These are phyloP conservation scores for Globisporangium paddicum DNA, from an alignment of 352 stramenopile genomes.

Conservation along the genomic window DNA sequence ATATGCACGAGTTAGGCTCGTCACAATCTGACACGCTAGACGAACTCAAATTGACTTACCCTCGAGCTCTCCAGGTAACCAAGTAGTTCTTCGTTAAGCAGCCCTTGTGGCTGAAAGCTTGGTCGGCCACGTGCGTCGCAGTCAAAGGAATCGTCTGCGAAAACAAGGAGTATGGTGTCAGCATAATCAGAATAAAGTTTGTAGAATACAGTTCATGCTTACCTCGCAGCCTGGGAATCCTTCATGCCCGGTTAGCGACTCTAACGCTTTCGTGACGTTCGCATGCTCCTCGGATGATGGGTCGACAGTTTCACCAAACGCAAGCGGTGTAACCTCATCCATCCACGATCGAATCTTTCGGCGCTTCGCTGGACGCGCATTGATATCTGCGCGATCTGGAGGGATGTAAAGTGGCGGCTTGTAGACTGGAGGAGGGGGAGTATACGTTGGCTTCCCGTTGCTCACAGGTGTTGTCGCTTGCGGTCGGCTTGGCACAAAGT, in stretches of 20 bases:
- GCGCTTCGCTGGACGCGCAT: slow-evolving; percentile 53
- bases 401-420: slow-evolving; percentile 71
- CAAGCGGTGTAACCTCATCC: slow-evolving; percentile 65
- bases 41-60: slow-evolving; percentile 28
- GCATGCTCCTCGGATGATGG: slow-evolving; percentile 62
- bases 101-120: slow-evolving; percentile 64
- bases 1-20: slow-evolving; percentile 3
- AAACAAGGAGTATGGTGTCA: background rate
- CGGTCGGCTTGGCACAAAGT: slow-evolving; percentile 3
- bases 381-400: slow-evolving; percentile 46
- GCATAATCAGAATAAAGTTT: background rate
- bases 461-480: slow-evolving; percentile 19
- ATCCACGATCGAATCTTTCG: slow-evolving; percentile 87
- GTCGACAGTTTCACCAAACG: slow-evolving; percentile 55
- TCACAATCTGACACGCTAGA: background rate
- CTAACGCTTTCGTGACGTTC: slow-evolving; percentile 41
- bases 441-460: slow-evolving; percentile 21
- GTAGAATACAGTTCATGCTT: slow-evolving; percentile 2
- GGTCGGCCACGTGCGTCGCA: slow-evolving; percentile 74
- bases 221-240: slow-evolving; percentile 86
- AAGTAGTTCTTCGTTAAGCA: slow-evolving; percentile 79
- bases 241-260: slow-evolving; percentile 65
- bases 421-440: slow-evolving; percentile 45
- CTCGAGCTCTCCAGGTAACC: slow-evolving; percentile 77
- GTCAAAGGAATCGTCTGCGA: slow-evolving; percentile 76